These are phyloP conservation scores for Trypanosoma brucei DNA, from an alignment of 208 protist genomes.

Conservation along the genomic window DNA sequence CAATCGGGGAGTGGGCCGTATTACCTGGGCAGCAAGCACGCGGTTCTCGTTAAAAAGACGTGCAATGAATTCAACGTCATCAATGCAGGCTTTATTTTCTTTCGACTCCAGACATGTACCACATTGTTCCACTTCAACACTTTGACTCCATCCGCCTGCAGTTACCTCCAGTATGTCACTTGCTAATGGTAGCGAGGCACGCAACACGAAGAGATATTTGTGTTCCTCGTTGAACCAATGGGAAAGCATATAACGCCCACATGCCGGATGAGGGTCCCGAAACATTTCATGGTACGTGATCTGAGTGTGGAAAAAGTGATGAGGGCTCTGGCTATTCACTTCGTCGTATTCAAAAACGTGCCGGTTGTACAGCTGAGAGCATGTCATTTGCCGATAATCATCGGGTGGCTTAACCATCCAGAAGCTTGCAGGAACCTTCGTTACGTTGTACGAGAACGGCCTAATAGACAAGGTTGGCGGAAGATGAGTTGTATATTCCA, in stretches of 20 bases:
- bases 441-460: slow-evolving; percentile 1
- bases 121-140: slow-evolving; percentile 17
- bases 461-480: not conserved
- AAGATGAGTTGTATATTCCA: slow-evolving; percentile 2
- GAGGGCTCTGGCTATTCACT: not conserved
- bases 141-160: slow-evolving; percentile 10
- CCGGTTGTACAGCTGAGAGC: not conserved
- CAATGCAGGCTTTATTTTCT: slow-evolving; percentile 1
- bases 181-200: not conserved
- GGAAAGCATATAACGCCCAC: slow-evolving; percentile 17
- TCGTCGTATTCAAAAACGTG: slow-evolving; percentile 15
- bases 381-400: slow-evolving; percentile 11
- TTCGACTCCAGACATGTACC: slow-evolving; percentile 10
- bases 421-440: slow-evolving; percentile 5
- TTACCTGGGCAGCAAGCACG: slow-evolving; percentile 14
- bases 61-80: slow-evolving; percentile 17
- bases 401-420: slow-evolving; percentile 11
- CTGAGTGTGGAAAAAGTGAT: slow-evolving; percentile 2
- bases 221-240: not conserved
- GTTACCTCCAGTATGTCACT: not conserved
- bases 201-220: slow-evolving; percentile 7
- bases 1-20: not conserved
- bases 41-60: slow-evolving; percentile 21
- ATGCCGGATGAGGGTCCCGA: slow-evolving; percentile 17
- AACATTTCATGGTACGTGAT: slow-evolving; percentile 7